Evolutionary conservation across 1,139 yeast species (phyloP).

Genomic region (Saccharomyces hybrid): DNA sequence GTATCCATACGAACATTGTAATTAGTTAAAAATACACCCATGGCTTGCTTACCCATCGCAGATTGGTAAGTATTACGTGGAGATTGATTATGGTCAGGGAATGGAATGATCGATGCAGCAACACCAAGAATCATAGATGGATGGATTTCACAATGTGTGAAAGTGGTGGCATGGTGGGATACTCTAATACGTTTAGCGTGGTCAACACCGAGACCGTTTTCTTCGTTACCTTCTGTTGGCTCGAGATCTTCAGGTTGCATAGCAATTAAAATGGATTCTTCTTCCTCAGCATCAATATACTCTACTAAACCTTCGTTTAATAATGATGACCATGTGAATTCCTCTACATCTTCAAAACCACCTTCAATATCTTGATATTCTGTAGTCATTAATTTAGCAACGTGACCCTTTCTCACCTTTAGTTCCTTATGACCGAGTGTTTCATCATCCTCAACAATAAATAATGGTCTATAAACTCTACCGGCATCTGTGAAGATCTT

Average conservation of each 20-base stretch:
- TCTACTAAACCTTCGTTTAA: conserved; percentile 84
- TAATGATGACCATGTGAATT: conserved; percentile 78
- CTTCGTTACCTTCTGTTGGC: conserved; percentile 48
- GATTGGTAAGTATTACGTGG: conserved; percentile 99
- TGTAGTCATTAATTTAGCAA: conserved; percentile 58
- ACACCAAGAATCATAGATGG: conserved; percentile 98
- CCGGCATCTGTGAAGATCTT: conserved; percentile 98
- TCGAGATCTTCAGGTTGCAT: conserved; percentile 97
- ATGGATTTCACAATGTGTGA: conserved; percentile 98
- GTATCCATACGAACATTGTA: conserved; percentile 98
- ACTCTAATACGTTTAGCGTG: conserved; percentile 82
- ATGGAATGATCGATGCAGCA: conserved; percentile 96
- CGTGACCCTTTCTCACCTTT: conserved; percentile 76
- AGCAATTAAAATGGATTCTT: conserved; percentile 95
- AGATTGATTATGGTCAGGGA: conserved; percentile 99
- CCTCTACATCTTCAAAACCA: conserved; percentile 49
- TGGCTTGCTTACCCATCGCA: conserved; percentile 99
- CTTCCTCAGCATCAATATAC: conserved; percentile 95
- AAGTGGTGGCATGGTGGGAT: conserved; percentile 66
- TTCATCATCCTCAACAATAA: conserved; percentile 80
- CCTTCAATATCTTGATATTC: conserved; percentile 49
- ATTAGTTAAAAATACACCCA: conserved; percentile 98
- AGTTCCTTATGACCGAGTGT: conserved; percentile 67
- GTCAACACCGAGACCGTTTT: conserved; percentile 36
- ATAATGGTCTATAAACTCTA: conserved; percentile 90